These are phyloP conservation scores for Colletotrichum sp. DNA, from an alignment of 2,329 filamentous ascomycete species.

Conservation along the genomic window DNA sequence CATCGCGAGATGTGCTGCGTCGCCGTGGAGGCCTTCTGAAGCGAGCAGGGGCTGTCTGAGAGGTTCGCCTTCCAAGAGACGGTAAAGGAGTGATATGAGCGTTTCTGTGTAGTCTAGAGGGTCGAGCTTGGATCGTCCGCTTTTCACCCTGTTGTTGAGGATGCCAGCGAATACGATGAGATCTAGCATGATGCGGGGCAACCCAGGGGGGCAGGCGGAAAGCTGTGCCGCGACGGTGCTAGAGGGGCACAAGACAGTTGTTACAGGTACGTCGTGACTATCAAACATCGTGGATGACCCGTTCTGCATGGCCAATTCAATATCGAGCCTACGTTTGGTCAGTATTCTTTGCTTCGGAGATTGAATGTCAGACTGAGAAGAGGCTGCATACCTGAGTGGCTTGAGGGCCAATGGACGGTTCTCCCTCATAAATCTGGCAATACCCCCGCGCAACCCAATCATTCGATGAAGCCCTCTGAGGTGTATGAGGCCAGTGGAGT, in stretches of 20 bases:
- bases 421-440: neutral
- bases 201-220: neutral
- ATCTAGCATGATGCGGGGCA: neutral
- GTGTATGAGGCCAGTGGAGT: neutral
- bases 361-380: neutral
- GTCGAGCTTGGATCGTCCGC: neutral
- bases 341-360: neutral
- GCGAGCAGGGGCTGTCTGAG: neutral
- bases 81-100: neutral
- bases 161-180: neutral
- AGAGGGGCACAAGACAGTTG: neutral
- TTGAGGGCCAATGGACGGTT: neutral
- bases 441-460: neutral
- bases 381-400: neutral
- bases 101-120: constrained; percentile 2
- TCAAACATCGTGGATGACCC: neutral
- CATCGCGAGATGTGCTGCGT: neutral
- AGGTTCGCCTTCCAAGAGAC: neutral
- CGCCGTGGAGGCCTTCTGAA: neutral
- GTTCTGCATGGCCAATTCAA: neutral
- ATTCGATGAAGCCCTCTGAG: neutral
- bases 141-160: neutral
- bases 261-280: neutral
- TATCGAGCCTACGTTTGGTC: neutral
- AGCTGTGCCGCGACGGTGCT: neutral